Conservation (phyloP, 1,284 basidiomycete species). For the Papiliotrema nemorosa region DNA sequence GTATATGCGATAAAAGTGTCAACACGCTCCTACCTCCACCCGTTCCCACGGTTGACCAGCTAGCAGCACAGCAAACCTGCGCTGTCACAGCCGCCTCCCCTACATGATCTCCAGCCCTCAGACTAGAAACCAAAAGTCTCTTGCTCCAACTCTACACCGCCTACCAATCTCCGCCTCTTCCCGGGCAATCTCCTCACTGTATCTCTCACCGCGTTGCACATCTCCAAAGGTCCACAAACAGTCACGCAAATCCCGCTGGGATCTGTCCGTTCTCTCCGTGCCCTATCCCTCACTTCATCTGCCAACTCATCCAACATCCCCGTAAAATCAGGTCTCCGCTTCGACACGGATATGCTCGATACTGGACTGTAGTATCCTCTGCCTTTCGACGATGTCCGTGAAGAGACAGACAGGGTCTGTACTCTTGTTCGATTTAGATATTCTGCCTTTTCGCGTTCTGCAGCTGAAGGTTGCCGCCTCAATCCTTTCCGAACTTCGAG, state of each 20-base stretch:
- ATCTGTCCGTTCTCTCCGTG: slow-evolving; percentile 15
- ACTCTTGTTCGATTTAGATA: slow-evolving; percentile 27
- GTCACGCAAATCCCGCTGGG: slow-evolving; percentile 33
- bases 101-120: too few relatives aligned
- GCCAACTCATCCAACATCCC: slow-evolving; percentile 18
- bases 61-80: too few relatives aligned
- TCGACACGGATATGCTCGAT: slow-evolving; percentile 23
- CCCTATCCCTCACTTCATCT: slow-evolving; percentile 23
- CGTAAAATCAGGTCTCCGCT: slow-evolving; percentile 31
- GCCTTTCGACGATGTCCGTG: slow-evolving; percentile 1
- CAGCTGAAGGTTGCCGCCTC: slow-evolving; percentile 14
- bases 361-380: slow-evolving; percentile 8
- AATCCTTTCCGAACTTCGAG: background rate
- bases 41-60: too few relatives aligned
- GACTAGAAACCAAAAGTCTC: slow-evolving; percentile 45
- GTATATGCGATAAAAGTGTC: background rate
- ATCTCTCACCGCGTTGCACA: slow-evolving; percentile 32
- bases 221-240: slow-evolving; percentile 38
- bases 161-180: slow-evolving; percentile 24
- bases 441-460: slow-evolving; percentile 24
- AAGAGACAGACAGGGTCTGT: slow-evolving; percentile 1
- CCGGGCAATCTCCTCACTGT: slow-evolving; percentile 23
- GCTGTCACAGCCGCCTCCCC: too few relatives aligned
- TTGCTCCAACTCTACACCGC: slow-evolving; percentile 43
- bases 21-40: background rate